Conservation (phyloP, 345 rosid species). For the Syzygium grande region DNA sequence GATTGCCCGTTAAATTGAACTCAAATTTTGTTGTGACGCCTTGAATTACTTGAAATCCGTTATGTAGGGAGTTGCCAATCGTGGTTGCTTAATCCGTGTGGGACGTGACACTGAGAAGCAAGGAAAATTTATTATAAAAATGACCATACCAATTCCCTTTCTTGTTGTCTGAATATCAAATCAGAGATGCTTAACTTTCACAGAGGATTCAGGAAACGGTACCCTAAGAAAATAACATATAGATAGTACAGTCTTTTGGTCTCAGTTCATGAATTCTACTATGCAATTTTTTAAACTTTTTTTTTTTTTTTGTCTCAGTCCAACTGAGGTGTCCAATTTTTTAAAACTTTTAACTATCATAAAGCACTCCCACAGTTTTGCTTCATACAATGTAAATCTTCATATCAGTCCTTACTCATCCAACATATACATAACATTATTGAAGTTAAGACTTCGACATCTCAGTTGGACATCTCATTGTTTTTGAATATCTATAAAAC, state of each 20-base stretch:
- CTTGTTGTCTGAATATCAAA: background rate
- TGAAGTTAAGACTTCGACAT: background rate
- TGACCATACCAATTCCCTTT: background rate
- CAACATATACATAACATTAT: background rate
- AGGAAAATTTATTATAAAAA: constrained; percentile 58
- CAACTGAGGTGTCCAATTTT: background rate
- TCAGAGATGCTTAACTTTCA: background rate
- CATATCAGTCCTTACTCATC: background rate
- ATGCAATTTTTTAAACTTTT: background rate
- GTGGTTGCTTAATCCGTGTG: constrained; percentile 93
- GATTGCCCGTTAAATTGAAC: background rate
- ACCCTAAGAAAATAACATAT: background rate
- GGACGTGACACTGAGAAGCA: constrained; percentile 92
- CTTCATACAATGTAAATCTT: background rate
- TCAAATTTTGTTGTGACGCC: background rate
- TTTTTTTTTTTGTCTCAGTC: too few species aligned
- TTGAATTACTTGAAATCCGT: background rate
- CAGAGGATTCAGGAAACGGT: background rate
- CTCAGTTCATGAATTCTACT: background rate
- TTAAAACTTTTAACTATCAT: background rate
- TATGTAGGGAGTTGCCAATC: constrained; percentile 88
- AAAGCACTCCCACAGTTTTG: background rate
- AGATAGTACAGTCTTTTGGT: background rate
- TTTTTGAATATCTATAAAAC: background rate
- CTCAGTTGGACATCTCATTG: background rate